Evolutionary conservation across 768 basidiomycete species (phyloP).

Genomic region (Phaeolepiota aurea): DNA sequence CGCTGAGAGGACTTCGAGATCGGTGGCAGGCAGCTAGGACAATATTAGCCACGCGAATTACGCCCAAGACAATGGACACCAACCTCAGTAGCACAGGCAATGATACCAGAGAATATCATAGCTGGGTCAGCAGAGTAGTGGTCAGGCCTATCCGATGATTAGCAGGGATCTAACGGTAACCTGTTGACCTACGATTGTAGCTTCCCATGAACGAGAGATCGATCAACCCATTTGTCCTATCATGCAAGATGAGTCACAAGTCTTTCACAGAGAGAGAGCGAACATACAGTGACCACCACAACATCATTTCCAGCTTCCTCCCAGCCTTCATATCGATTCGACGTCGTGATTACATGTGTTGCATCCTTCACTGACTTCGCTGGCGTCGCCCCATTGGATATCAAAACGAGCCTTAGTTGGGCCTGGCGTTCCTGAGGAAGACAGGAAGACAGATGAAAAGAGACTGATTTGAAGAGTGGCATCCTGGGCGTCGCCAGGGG

Average conservation of each 20-base stretch:
- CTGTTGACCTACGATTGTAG: not conserved
- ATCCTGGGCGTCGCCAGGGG: no score
- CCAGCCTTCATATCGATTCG: not conserved
- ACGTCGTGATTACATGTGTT: not conserved
- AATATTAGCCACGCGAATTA: not conserved
- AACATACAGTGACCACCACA: not conserved
- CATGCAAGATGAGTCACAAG: not conserved
- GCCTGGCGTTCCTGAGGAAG: no score
- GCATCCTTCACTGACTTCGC: not conserved
- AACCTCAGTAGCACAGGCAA: conserved; percentile 65
- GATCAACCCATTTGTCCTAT: not conserved
- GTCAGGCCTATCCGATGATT: conserved; percentile 26
- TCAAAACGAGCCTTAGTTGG: no score
- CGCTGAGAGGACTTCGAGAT: conserved; percentile 65
- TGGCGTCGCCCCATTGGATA: not conserved
- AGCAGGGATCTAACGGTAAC: not conserved
- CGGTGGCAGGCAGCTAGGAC: conserved; percentile 46
- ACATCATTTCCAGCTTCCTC: not conserved
- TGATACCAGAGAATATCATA: conserved; percentile 77
- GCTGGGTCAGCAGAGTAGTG: conserved; percentile 72
- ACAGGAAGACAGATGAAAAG: no score
- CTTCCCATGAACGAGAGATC: not conserved
- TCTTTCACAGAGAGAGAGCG: not conserved
- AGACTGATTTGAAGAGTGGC: no score
- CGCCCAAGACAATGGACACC: conserved; percentile 10